phyloP scores from a whole-genome alignment of 164 flowering plant genomes.

The Hamamelis virginiana region DNA sequence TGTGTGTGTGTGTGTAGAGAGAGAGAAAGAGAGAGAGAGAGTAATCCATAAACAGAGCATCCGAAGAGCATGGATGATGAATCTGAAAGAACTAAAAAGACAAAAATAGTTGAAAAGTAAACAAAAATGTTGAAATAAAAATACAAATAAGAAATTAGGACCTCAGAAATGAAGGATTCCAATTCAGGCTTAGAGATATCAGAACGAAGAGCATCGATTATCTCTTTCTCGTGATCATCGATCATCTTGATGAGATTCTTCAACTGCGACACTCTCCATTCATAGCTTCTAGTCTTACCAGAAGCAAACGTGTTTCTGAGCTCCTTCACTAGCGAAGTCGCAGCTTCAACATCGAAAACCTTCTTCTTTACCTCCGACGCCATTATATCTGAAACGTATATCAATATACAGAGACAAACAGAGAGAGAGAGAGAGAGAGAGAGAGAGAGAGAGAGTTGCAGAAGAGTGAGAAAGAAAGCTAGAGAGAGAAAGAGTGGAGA shows the following conservation, averaged over 20 bases:
- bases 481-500: too few relatives aligned
- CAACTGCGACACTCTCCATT: constrained; percentile 62
- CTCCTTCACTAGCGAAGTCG: constrained; percentile 27
- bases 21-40: too few relatives aligned
- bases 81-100: not conserved
- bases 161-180: constrained; percentile 57
- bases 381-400: too few relatives aligned
- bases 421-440: too few relatives aligned
- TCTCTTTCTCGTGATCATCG: constrained; percentile 42
- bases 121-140: not conserved
- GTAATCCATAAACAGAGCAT: too few relatives aligned
- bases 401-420: too few relatives aligned
- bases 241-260: constrained; percentile 36
- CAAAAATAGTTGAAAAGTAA: not conserved
- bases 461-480: too few relatives aligned
- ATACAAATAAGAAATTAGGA: not conserved
- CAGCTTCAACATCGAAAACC: constrained; percentile 26
- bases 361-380: constrained; percentile 2
- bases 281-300: constrained; percentile 52
- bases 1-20: too few relatives aligned
- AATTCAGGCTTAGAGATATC: constrained; percentile 59
- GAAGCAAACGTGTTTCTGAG: constrained; percentile 28
- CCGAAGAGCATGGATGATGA: too few relatives aligned
- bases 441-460: too few relatives aligned
- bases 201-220: constrained; percentile 46